Base-by-base conservation (phyloP, 345 rosid species). In the Pistacia vera region DNA sequence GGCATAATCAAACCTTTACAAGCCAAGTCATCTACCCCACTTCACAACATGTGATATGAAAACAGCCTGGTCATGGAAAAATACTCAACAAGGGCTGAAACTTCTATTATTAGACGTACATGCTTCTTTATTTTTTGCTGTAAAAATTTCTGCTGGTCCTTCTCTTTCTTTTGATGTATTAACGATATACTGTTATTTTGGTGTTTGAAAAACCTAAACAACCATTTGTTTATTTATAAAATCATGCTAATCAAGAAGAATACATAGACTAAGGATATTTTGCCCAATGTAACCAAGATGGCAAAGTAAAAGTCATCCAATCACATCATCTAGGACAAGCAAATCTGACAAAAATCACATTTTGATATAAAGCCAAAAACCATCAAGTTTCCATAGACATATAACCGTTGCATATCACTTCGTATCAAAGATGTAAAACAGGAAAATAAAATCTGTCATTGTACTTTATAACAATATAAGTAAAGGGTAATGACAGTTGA, bases 321-420 rank as follows among this genome's bases (percentile, higher is more conserved):
- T 68, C 69, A 73, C 77, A 46, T n/a, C 56, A 64, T 44, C 60
- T 73, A 59, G 62, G 59, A 66, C 46, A 30, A 58, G 20, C 61
- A 72, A 35, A 59, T 70, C 41, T 36, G 30, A 46, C 8, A 1
- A 12, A 41, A 63, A 63, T 63, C 16, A 33, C 5, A 13, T 54
- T 54, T 54, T 54, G 57, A 54, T 54, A 54, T 54, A 54, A 14
- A 54, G 18, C 17, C n/a, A 13, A 54, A 41, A 14, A 16, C 18
- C n/a, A 54, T 54, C 6, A 18, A 54, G 57, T 54, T 16, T 54
- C 11, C 46, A 33, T 16, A 33, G 44, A 63, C 18, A 63, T 63
- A 33, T 62, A 33, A 52, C 8, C 18, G 1, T 52, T 52, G 16
- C 13, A 52, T 52, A 52, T 52, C 17, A 52, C 17, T 52, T 52